Conservation (phyloP, 2,329 filamentous ascomycete genomes). For the Nemania sp. region DNA sequence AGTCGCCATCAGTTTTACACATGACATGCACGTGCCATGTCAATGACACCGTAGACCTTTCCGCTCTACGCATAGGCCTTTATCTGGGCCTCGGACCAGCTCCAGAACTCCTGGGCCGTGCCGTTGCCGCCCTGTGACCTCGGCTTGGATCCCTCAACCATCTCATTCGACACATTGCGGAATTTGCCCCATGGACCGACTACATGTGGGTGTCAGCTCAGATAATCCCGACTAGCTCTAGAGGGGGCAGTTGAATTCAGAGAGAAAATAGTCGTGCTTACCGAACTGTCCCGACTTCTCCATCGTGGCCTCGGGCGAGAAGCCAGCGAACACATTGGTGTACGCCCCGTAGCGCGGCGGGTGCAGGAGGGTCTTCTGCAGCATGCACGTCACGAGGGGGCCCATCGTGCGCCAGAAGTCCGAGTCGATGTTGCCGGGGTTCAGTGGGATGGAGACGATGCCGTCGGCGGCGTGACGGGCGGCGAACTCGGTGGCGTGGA, state of each 20-base stretch:
- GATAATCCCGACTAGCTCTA: background rate
- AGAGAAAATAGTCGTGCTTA: conserved; percentile 20
- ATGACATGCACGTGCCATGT: background rate
- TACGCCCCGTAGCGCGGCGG: conserved; percentile 42
- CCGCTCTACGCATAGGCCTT: background rate
- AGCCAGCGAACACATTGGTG: conserved; percentile 46
- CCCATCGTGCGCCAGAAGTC: conserved; percentile 31
- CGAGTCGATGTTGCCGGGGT: conserved; percentile 22
- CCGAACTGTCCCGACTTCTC: conserved; percentile 38
- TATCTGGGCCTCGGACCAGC: background rate
- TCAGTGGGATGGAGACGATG: conserved; percentile 17
- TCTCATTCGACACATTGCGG: background rate
- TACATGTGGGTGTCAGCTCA: background rate
- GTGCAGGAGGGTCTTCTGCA: conserved; percentile 16
- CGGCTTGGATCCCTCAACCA: background rate
- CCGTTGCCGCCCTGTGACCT: background rate
- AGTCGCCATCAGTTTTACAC: background rate
- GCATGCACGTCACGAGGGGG: conserved; percentile 10
- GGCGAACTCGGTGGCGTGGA: conserved; percentile 20
- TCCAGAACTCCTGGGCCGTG: background rate
- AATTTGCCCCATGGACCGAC: conserved; percentile 6
- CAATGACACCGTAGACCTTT: background rate
- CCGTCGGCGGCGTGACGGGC: conserved; percentile 23
- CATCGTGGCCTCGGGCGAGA: conserved; percentile 43
- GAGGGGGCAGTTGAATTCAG: background rate